Evolutionary conservation across 495 filamentous ascomycete genomes (phyloP), one percentile per base, ranked within the genome.

Genomic region (Staphylotrichum tortipilum): DNA sequence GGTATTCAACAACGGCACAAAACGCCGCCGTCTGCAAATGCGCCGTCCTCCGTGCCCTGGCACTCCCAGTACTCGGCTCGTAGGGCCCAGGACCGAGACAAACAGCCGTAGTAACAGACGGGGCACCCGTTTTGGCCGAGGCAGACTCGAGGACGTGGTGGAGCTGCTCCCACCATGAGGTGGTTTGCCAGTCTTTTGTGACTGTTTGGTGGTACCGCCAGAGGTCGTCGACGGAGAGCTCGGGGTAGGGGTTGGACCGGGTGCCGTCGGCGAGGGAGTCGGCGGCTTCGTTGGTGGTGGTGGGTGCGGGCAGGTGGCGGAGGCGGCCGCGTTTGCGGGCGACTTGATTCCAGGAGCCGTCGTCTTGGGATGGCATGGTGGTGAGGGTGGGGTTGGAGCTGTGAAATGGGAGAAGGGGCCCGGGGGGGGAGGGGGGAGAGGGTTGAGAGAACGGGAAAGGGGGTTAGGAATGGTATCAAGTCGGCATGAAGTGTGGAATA

Each of bases 21-120:
- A 89, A 68, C 14, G 81, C 83, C 3, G 75, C 81, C 7, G 87
- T 72, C 59, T 89, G 83, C 49, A 72, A 63, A 47, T 72, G 69
- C 7, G 71, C 62, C 1, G 54, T 62, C 24, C 65, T 50, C 34
- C 58, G 67, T 5, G 49, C 47, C 3, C 57, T 53, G 49, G 56
- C 61, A 17, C 56, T 65, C 11, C 67, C 67, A 23, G 66, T 63
- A 14, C 57, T 54, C 12, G 71, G 71, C 39, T 74, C 70, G 23
- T 69, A 72, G 0, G 67, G 63, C 3, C 73, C 73, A 6, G 68
- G 53, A 1, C 73, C 73, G 7, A 76, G 56, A 49, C 69, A 76
- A 14, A 76, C 57, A 8, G 71, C 71, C 10, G 56, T 57, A 12
- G 66, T 64, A 38, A 70, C 49, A 42, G 19, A 12, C 5, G 58